Evolutionary conservation across 768 basidiomycete genomes (phyloP), one percentile per base, ranked within the genome.

Genomic region (Amanita phalloides): DNA sequence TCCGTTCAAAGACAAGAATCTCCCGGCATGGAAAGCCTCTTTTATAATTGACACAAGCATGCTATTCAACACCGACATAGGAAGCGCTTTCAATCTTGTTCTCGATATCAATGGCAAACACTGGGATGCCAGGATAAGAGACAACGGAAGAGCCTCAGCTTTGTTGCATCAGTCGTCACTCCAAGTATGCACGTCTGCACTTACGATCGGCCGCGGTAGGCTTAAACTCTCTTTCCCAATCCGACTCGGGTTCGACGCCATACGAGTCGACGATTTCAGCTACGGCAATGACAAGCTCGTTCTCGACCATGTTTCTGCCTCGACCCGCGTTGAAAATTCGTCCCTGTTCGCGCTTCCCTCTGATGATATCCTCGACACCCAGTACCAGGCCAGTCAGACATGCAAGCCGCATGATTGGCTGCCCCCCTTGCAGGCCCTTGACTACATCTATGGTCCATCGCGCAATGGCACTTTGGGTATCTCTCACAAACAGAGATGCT

Each of bases 181-280:
- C 32, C 32, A 2, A 32, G 32, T 32, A 32, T 4, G 32, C 10
- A 48, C 13, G 17, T 3, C 6, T 32, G 43, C 38, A 50, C 9
- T n/a, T 6, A 23, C 47, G 13, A 21, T 43, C 33, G 54, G 52
- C 6, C 48, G 65, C 66, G 66, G 61, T 68, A n/a, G 76, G 74
- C 52, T 73, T 72, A 60, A 87, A 88, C 58, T 89, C 85, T 48
- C 71, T 75, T 60, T 83, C 79, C 86, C 86, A 88, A 50, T 70
- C 64, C 4, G 68, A 65, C 6, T 60, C 61, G 14, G 60, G 57
- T 28, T 54, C 49, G 14, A 56, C 51, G 25, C 53, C 55, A 52
- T 64, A 61, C 41, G 44, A 35, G 57, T 89, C 86, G 62, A 89
- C 76, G 21, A 84, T 75, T 60, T 89, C 86, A 6, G 88, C 86